Evolutionary conservation across 2,329 filamentous ascomycete genomes (phyloP).

Genomic region (Botrytis porri): DNA sequence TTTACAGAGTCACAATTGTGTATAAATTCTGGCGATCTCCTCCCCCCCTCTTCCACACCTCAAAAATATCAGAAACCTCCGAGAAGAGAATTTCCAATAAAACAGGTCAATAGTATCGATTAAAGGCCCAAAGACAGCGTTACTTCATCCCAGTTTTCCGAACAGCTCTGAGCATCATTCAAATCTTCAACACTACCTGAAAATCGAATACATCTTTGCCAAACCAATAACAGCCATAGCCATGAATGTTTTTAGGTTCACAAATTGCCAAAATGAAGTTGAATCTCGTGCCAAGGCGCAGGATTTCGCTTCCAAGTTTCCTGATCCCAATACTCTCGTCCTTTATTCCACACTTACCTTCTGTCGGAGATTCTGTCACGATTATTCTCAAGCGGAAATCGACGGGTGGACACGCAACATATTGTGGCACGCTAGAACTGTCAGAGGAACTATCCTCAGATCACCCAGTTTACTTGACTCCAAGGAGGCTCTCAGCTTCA

Average conservation of each 20-base stretch:
- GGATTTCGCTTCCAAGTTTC: not conserved
- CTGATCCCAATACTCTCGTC: not conserved
- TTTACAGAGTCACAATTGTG: not conserved
- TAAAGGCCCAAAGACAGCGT: no score
- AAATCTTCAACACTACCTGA: not conserved
- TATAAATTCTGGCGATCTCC: not conserved
- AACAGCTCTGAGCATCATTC: not conserved
- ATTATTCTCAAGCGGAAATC: not conserved
- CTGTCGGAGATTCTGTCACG: not conserved
- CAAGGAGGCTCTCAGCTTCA: not conserved
- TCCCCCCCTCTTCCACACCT: not conserved
- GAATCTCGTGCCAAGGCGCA: not conserved
- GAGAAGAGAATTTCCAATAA: rapidly evolving
- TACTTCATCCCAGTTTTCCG: not conserved
- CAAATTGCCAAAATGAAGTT: no score
- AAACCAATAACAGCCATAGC: rapidly evolving
- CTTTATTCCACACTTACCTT: not conserved
- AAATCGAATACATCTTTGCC: rapidly evolving
- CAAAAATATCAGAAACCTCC: no score
- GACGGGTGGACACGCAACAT: not conserved
- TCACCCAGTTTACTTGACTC: not conserved
- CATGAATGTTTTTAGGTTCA: not conserved
- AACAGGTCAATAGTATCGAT: not conserved
- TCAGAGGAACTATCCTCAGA: not conserved
- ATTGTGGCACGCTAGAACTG: not conserved